phyloP scores from a whole-genome alignment of 2,329 filamentous ascomycete genomes.

The Aspergillus novofumigatus region DNA sequence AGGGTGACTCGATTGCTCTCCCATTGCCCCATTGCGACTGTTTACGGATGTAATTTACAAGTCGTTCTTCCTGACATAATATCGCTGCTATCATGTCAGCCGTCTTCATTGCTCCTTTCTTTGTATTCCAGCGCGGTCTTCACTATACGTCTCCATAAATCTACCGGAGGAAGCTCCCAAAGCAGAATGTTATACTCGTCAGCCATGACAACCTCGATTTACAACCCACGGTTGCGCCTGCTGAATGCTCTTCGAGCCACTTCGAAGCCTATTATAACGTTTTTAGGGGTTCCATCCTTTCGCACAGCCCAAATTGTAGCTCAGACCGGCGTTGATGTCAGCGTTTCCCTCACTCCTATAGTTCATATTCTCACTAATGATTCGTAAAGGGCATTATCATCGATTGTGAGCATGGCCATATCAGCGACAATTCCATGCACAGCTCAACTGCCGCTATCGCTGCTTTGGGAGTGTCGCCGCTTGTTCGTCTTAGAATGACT shows the following conservation, averaged over 20 bases:
- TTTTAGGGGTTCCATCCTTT: conserved; percentile 17
- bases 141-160: no score
- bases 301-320: conserved; percentile 18
- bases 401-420: conserved; percentile 26
- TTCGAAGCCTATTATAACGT: conserved; percentile 17
- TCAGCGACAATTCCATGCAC: conserved; percentile 27
- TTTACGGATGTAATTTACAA: no score
- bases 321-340: conserved; percentile 17
- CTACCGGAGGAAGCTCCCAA: no score
- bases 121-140: no score
- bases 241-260: conserved; percentile 13
- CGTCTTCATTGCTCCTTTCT: no score
- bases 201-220: conserved; percentile 2
- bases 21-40: no score
- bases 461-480: conserved; percentile 20
- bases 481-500: conserved; percentile 19
- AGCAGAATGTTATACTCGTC: neutral
- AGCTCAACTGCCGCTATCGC: conserved; percentile 23
- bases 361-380: neutral
- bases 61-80: no score
- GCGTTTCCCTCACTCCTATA: neutral
- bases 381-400: conserved; percentile 15
- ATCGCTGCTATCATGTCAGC: no score
- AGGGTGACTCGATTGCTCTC: no score
- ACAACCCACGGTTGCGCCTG: conserved; percentile 13